These are phyloP conservation scores for Mycena galopus DNA, from an alignment of 768 basidiomycete genomes.

Conservation along the genomic window DNA sequence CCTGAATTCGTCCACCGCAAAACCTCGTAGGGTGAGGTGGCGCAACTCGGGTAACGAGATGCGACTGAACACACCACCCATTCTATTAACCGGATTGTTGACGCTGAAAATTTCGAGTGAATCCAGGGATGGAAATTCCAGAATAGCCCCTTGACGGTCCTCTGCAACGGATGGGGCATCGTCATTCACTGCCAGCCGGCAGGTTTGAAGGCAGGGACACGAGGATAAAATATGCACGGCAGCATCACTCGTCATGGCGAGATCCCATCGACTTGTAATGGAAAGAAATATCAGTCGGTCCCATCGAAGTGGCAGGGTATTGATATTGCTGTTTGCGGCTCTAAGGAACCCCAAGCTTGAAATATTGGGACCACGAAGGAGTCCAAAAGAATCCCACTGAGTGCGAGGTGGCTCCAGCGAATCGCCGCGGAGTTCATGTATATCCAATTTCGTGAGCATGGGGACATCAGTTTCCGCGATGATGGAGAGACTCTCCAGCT, in stretches of 20 bases:
- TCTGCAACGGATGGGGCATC: neutral
- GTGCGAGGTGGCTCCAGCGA: neutral
- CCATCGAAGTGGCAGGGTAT: neutral
- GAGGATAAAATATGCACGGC: neutral
- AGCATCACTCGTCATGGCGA: neutral
- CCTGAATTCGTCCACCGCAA: rapidly evolving
- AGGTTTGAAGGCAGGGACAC: constrained; percentile 2
- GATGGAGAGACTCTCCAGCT: neutral
- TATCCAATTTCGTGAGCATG: neutral
- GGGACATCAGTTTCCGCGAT: neutral
- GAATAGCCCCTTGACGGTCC: neutral
- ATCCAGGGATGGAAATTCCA: neutral
- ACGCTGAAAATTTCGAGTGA: neutral
- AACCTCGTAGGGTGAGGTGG: neutral
- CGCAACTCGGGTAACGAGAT: neutral
- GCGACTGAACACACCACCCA: neutral
- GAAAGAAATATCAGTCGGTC: neutral
- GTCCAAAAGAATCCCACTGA: neutral
- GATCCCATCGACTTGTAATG: neutral
- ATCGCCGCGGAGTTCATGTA: neutral
- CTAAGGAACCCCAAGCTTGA: neutral
- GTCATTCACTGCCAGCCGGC: neutral
- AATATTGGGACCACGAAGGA: neutral
- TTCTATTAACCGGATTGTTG: neutral
- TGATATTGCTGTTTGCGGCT: neutral